These are phyloP conservation scores for Cephaloascus albidus DNA, from an alignment of 805 yeast genomes.

Conservation along the genomic window DNA sequence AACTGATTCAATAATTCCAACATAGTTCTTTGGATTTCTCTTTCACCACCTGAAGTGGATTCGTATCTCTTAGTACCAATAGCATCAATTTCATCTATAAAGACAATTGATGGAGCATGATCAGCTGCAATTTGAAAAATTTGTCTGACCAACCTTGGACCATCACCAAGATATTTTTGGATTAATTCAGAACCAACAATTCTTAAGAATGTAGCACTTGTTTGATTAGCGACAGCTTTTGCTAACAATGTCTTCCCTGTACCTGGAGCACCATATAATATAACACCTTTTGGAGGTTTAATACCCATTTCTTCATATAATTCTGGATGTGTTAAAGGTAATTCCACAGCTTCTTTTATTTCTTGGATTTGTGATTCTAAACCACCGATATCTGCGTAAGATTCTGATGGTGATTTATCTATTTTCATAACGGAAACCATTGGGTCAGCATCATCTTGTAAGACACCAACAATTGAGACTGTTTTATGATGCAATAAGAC, in stretches of 20 bases:
- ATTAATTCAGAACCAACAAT: conserved; percentile 96
- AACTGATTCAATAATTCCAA: conserved; percentile 88
- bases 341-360: conserved; percentile 93
- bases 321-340: conserved; percentile 95
- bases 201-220: conserved; percentile 90
- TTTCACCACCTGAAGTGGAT: conserved; percentile 86
- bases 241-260: conserved; percentile 95
- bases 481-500: conserved; percentile 93
- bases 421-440: conserved; percentile 96
- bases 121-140: conserved; percentile 95
- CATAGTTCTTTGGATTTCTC: conserved; percentile 97
- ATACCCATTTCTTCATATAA: conserved; percentile 98
- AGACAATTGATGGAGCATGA: conserved; percentile 96
- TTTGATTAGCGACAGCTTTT: conserved; percentile 97
- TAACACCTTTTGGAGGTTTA: conserved; percentile 97
- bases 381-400: conserved; percentile 96
- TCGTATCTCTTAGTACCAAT: conserved; percentile 98
- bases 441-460: conserved; percentile 97
- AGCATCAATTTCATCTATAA: conserved; percentile 97
- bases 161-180: conserved; percentile 96
- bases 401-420: conserved; percentile 95
- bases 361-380: conserved; percentile 94
- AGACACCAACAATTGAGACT: conserved; percentile 94
- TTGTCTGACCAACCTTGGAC: conserved; percentile 90
- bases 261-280: conserved; percentile 95